Percentiles rank a stretch among this genome's conserved stretches.
These are phyloP conservation scores for Evernia prunastri DNA, from an alignment of 495 filamentous ascomycete species.

Conservation along the genomic window DNA sequence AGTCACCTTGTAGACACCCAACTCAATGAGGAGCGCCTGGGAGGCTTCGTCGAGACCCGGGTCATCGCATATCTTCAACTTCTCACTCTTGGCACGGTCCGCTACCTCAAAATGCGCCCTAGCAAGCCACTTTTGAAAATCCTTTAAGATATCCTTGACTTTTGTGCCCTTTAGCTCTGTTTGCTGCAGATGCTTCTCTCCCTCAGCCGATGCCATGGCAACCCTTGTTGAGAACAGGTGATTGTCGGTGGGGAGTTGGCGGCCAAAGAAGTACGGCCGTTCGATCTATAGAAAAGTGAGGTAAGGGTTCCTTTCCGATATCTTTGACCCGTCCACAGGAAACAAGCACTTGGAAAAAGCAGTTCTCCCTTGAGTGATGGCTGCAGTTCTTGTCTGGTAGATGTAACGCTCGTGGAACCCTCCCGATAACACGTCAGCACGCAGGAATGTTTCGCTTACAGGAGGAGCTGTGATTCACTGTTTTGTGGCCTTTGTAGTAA, in stretches of 20 bases:
- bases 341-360: too few species aligned
- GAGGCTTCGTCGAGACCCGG: neutral
- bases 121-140: conserved; percentile 6
- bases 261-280: neutral
- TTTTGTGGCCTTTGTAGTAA: neutral
- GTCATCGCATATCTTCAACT: neutral
- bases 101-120: conserved; percentile 5
- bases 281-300: conserved; percentile 4
- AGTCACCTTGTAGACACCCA: conserved; percentile 3
- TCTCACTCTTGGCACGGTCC: conserved; percentile 4
- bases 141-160: neutral
- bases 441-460: too few species aligned
- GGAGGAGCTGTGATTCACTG: too few species aligned
- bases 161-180: conserved; percentile 3
- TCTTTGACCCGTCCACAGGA: too few species aligned
- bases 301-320: neutral
- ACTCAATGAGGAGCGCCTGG: conserved; percentile 1
- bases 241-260: neutral
- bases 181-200: conserved; percentile 3
- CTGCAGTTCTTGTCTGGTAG: neutral
- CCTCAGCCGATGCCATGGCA: neutral
- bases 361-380: neutral
- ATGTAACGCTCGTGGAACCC: conserved; percentile 1
- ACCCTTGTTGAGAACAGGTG: neutral
- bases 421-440: neutral